Evolutionary conservation across 2,329 filamentous ascomycete genomes (phyloP).

Genomic region (Penicillium sp.): DNA sequence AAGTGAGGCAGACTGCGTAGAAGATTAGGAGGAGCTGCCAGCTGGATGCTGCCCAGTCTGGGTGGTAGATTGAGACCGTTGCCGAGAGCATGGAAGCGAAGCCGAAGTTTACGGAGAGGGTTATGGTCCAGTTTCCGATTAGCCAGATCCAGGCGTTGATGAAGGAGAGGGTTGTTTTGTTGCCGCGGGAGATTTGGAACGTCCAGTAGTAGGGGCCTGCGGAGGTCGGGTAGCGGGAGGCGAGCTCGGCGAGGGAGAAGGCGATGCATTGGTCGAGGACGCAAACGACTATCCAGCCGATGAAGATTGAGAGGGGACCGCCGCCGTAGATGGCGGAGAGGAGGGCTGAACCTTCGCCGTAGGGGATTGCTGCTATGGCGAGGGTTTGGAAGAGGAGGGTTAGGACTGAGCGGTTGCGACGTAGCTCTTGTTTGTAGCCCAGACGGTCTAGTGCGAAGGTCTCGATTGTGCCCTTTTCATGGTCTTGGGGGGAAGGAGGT

Average conservation of each 20-base stretch:
- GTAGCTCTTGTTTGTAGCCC: conserved; percentile 59
- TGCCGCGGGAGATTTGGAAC: conserved; percentile 47
- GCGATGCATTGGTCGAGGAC: conserved; percentile 55
- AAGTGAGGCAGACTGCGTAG: conserved; percentile 63
- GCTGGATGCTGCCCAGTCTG: conserved; percentile 50
- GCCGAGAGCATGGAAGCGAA: conserved; percentile 56
- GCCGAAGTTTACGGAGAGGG: conserved; percentile 55
- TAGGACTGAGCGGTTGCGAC: conserved; percentile 58
- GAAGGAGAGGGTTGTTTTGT: conserved; percentile 50
- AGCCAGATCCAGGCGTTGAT: conserved; percentile 56
- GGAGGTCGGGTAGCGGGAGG: conserved; percentile 53
- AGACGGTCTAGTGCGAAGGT: conserved; percentile 42
- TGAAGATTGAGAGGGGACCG: conserved; percentile 55
- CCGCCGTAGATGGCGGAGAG: conserved; percentile 45
- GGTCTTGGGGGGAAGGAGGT: conserved; percentile 4
- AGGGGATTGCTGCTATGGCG: conserved; percentile 61
- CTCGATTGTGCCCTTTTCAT: conserved; percentile 21
- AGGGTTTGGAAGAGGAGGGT: conserved; percentile 61
- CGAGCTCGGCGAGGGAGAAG: conserved; percentile 52
- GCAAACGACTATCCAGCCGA: conserved; percentile 57
- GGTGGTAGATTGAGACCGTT: conserved; percentile 54
- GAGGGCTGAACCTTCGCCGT: conserved; percentile 45
- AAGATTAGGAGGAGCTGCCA: conserved; percentile 73
- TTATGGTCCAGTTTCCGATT: conserved; percentile 54
- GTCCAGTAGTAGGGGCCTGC: conserved; percentile 56